Percentiles rank a stretch among this genome's conserved stretches.
Evolutionary conservation across 805 yeast genomes (phyloP).

Genomic region (Priceomyces fermenticarens): DNA sequence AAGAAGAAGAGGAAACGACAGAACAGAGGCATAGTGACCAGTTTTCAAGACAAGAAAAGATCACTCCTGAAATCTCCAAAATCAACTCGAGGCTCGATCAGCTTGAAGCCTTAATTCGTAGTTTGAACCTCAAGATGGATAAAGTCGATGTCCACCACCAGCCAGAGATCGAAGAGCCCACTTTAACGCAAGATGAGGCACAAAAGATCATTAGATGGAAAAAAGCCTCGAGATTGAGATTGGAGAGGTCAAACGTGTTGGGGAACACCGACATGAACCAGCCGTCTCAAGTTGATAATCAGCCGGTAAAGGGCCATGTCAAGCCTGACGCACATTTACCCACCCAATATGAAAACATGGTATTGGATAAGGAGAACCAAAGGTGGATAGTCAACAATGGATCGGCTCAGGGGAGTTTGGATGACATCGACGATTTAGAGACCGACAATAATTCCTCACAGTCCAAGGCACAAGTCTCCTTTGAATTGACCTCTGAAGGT

Average conservation of each 20-base stretch:
- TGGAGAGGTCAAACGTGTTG: constrained; percentile 12
- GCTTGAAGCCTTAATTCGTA: constrained; percentile 13
- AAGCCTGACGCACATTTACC: constrained; percentile 34
- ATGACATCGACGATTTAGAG: constrained; percentile 37
- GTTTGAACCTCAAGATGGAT: constrained; percentile 7
- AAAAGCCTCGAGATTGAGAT: constrained; percentile 33
- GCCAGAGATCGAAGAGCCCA: constrained; percentile 18
- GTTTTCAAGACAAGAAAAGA: not conserved
- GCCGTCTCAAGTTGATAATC: constrained; percentile 1
- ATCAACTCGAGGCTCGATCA: constrained; percentile 7
- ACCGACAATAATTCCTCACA: constrained; percentile 8
- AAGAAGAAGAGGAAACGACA: constrained; percentile 6
- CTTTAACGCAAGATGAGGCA: constrained; percentile 17
- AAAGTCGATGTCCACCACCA: constrained; percentile 12
- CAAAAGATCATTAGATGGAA: constrained; percentile 34
- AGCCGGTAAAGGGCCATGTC: constrained; percentile 26
- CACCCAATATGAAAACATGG: constrained; percentile 32
- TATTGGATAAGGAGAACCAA: constrained; percentile 26
- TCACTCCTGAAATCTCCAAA: not conserved
- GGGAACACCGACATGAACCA: constrained; percentile 1
- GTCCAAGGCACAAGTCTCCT: constrained; percentile 37
- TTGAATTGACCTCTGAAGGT: constrained; percentile 29
- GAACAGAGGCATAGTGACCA: not conserved
- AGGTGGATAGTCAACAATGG: constrained; percentile 25
- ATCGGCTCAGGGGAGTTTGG: constrained; percentile 24